Percentiles rank a stretch among this genome's conserved stretches.
phyloP scores from a whole-genome alignment of 805 yeast species.

The Hanseniaspora vineae region DNA sequence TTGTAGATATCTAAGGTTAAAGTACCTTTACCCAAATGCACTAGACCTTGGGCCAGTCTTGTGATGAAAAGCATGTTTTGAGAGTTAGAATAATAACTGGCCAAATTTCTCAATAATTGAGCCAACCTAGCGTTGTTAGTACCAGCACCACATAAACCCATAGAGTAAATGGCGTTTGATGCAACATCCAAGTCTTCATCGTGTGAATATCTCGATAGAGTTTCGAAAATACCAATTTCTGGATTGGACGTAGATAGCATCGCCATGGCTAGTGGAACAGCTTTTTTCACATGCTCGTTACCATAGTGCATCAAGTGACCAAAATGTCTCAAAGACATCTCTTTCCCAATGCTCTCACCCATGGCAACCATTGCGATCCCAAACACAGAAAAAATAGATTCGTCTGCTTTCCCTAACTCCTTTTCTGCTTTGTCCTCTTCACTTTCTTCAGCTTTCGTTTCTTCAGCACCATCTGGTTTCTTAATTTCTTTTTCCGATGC shows the following conservation, averaged over 20 bases:
- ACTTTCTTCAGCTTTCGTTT: slow-evolving; percentile 9
- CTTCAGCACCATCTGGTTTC: slow-evolving; percentile 24
- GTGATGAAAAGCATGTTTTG: slow-evolving; percentile 86
- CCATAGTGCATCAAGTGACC: slow-evolving; percentile 98
- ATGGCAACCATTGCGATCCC: slow-evolving; percentile 91
- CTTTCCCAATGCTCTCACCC: slow-evolving; percentile 98
- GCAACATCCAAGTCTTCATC: slow-evolving; percentile 92
- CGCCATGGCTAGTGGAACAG: slow-evolving; percentile 98
- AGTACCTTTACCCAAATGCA: slow-evolving; percentile 95
- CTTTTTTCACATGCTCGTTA: slow-evolving; percentile 74
- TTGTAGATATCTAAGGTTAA: slow-evolving; percentile 79
- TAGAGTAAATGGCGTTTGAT: slow-evolving; percentile 83
- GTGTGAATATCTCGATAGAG: slow-evolving; percentile 90
- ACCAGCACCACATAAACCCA: slow-evolving; percentile 98
- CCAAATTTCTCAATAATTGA: slow-evolving; percentile 86
- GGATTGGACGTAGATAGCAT: slow-evolving; percentile 87
- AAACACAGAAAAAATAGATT: slow-evolving; percentile 72
- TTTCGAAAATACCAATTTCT: slow-evolving; percentile 93
- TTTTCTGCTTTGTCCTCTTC: slow-evolving; percentile 19
- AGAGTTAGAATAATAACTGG: slow-evolving; percentile 82
- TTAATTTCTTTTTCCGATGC: slow-evolving; percentile 15
- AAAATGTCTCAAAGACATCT: slow-evolving; percentile 93
- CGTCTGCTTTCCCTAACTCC: slow-evolving; percentile 22
- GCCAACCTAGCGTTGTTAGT: slow-evolving; percentile 97
- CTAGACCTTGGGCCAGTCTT: slow-evolving; percentile 86